Evolutionary conservation across 192 early-diverging fungal species (phyloP), one percentile per base, ranked within the genome.

Genomic region (Podila epicladia): DNA sequence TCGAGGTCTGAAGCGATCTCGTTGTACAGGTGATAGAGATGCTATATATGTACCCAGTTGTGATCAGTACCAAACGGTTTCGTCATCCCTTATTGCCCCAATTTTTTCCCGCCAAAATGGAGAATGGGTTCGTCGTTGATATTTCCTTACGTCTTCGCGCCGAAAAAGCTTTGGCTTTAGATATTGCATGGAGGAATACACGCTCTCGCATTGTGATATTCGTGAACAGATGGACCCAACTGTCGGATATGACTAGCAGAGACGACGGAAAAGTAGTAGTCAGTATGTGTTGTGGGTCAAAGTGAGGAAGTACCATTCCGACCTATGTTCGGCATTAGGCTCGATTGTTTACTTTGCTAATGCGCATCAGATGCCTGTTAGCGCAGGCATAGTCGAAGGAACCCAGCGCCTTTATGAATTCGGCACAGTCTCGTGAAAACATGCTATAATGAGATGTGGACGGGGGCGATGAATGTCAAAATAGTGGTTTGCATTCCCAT

Each of bases 381-480:
- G 86, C 82, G 15, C 84, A 82, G 37, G 60, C 68, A 82, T 85
- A 87, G 64, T 87, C 86, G 65, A 87, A 87, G 5, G 86, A 76
- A 26, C 86, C 86, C 22, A 87, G 32, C 31, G 86, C 87, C 49
- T 80, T 80, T 62, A 80, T 65, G 19, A 72, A 63, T 45, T 80
- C 77, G 24, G 71, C 77, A 50, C 77, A 80, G 37, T 80, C 77
- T 33, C 48, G 28, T 11, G 77, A 57, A 55, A 80, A 80, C 77
- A 80, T 80, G 33, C 19, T 60, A 26, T 12, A 37, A 37, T 41
- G 22, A 55, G 35, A 17, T 32, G 15, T 15, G 22, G 33, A 13
- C 19, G 24, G 24, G 31, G 24, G 41, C 19, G 28, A 35, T 33
- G 12, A 9, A 24, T 31, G 41, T 17, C 17, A 22, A 37, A 69